Base-by-base conservation (phyloP, 805 yeast genomes). In the Suhomyces pyralidae region DNA sequence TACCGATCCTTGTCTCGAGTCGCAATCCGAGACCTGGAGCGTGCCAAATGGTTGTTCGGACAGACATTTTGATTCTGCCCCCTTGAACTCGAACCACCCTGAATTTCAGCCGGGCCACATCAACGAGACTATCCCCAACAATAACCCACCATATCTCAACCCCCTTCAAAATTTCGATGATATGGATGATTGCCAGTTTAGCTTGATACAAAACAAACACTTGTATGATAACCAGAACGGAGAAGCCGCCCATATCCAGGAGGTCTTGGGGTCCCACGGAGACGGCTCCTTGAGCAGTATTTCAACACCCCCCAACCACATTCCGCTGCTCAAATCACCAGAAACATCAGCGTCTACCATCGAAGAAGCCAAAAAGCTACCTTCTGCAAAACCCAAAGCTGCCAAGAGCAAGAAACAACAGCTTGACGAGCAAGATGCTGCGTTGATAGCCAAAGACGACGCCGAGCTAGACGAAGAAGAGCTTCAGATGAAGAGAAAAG, bases 401-500 rank as follows among this genome's bases (percentile, higher is more conserved):
- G 36, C 54, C 15, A 66, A 62, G 50, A 47, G 62, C 14, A 70
- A 64, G 52, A 66, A 56, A 45, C 68, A 65, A 51, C 45, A 63
- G 30, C 54, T 67, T 56, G 73, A 70, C 52, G 77, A 71, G 34
- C 65, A 62, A 47, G 79, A 74, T 56, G 70, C 74, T 30, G 60
- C 63, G 38, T 61, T 74, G 34, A 64, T 74, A 40, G 61, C 71
- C 20, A 63, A 55, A 51, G 79, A 74, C 55, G 79, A 73, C 51
- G 59, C 72, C 4, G 69, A 69, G 40, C 61, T 75, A 44, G 65
- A 63, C 9, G 78, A 74, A 51, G 70, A 66, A 19, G 75, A 83
- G 54, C 60, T 81, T 5, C 77, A 77, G 17, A 71, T 78, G 56
- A 83, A 82, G 65, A 79, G 88, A 49, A 87, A 84, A 63, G 90